A percentile compares a stretch with the other conserved stretches of the same genome.
Conservation (phyloP, 2,329 filamentous ascomycete genomes). For the Paecilomyces formosus region DNA sequence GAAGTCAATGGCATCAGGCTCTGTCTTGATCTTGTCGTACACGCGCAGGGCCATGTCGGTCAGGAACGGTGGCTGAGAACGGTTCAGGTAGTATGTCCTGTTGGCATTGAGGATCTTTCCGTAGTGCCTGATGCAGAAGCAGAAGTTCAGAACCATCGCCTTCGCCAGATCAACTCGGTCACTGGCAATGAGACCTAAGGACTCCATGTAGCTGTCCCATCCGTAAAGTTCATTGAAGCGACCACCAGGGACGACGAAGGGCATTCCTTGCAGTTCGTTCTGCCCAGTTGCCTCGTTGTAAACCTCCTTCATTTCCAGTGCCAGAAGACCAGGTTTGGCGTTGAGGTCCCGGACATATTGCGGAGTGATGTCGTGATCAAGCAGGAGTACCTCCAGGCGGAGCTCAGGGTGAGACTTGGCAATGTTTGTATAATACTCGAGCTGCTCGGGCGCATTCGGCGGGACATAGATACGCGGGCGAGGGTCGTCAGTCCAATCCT, state of each 20-base stretch:
- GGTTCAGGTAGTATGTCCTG: conserved; percentile 86
- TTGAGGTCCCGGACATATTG: conserved; percentile 79
- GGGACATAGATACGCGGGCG: conserved; percentile 90
- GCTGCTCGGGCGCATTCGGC: conserved; percentile 73
- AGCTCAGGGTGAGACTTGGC: conserved; percentile 74
- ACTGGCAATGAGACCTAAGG: conserved; percentile 77
- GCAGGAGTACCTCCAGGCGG: conserved; percentile 74
- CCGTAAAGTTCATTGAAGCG: conserved; percentile 98
- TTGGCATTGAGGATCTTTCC: conserved; percentile 98
- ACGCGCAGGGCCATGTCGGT: conserved; percentile 95
- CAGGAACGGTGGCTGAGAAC: conserved; percentile 92
- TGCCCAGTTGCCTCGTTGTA: conserved; percentile 60
- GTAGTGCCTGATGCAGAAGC: conserved; percentile 97
- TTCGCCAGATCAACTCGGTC: conserved; percentile 83
- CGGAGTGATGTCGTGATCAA: conserved; percentile 65
- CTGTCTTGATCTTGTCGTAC: conserved; percentile 86
- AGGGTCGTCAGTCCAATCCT: conserved; percentile 89
- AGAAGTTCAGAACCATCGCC: conserved; percentile 92
- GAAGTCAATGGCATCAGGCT: conserved; percentile 73
- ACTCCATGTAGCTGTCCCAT: conserved; percentile 99
- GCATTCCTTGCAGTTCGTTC: conserved; percentile 67
- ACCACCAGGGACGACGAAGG: conserved; percentile 95
- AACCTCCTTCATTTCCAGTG: conserved; percentile 77
- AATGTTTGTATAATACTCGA: conserved; percentile 78
- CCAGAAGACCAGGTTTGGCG: conserved; percentile 77